Evolutionary conservation across 2,329 filamentous ascomycete genomes (phyloP).

Genomic region (Pyricularia pennisetigena): DNA sequence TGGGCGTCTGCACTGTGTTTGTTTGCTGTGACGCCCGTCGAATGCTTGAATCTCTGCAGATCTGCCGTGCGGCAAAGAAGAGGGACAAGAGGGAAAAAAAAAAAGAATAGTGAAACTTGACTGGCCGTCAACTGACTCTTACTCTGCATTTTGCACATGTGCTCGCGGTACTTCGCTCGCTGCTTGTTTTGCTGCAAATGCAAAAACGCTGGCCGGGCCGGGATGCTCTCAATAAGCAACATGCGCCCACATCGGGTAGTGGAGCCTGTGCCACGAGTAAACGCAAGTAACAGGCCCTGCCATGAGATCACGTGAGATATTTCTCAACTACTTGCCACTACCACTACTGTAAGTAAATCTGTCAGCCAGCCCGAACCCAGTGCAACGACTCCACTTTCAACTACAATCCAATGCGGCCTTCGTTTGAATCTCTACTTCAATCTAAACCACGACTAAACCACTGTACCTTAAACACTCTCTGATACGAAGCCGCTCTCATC

Average conservation of each 20-base stretch:
- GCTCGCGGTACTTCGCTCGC: background rate
- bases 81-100: background rate
- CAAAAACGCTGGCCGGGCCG: background rate
- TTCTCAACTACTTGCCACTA: too few species aligned
- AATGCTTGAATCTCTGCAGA: background rate
- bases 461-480: background rate
- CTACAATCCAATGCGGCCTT: background rate
- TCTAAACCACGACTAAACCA: background rate
- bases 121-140: background rate
- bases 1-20: background rate
- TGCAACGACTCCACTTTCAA: background rate
- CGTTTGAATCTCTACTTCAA: background rate
- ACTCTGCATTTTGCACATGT: background rate
- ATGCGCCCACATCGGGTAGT: background rate
- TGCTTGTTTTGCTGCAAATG: background rate
- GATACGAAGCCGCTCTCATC: background rate
- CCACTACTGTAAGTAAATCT: too few species aligned
- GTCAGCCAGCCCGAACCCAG: too few species aligned
- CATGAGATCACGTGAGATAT: background rate
- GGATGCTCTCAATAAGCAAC: background rate
- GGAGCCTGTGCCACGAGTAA: background rate
- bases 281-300: too few species aligned
- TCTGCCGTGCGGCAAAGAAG: background rate
- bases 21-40: background rate
- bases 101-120: background rate